Base-by-base conservation (phyloP, 768 basidiomycete species). In the Auriscalpium vulgare region DNA sequence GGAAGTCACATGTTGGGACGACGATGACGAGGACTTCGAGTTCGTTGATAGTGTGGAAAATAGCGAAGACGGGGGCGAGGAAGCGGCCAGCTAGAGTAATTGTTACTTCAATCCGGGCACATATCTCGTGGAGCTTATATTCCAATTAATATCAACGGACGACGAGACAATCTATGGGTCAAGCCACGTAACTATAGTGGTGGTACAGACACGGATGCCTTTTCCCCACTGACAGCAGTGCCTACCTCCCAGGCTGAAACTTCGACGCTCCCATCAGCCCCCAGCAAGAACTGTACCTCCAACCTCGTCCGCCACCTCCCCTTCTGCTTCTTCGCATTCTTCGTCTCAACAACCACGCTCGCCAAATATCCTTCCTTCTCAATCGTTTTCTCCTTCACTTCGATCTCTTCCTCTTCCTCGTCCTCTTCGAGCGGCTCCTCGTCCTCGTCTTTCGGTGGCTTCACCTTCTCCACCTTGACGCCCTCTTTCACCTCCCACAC, bases 401-500 rank as follows among this genome's bases (percentile, higher is more conserved):
- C 84, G 35, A 75, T 68, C 58, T 81, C 79, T 58, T 84, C 83
- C 14, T 79, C 77, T 44, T 81, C 79, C 48, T 84, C 85, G 1
- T 80, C 81, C 10, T 74, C 75, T 8, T 76, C 78, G 35, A 19
- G 7, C 3, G 74, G 75, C 2, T 77, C 78, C 10, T 75, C 73
- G 14, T 71, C 65, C 21, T 79, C 78, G 8, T 70, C 59, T 59
- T 77, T 77, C 5, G 75, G 72, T 3, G 74, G 74, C 50, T 72
- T 74, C 21, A 80, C 71, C 63, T 79, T 83, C 62, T 87, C 86
- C 17, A 85, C 66, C 55, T 80, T 78, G 58, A 89, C 74, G 2
- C 78, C 78, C 63, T 90, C 88, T 52, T 77, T 77, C 16, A 83
- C 82, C 66, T 92, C 88, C 87, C 87, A 89, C 29, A 91, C 71